These are phyloP conservation scores for Magnolia officinalis DNA, from an alignment of 164 flowering plant species.

Conservation along the genomic window DNA sequence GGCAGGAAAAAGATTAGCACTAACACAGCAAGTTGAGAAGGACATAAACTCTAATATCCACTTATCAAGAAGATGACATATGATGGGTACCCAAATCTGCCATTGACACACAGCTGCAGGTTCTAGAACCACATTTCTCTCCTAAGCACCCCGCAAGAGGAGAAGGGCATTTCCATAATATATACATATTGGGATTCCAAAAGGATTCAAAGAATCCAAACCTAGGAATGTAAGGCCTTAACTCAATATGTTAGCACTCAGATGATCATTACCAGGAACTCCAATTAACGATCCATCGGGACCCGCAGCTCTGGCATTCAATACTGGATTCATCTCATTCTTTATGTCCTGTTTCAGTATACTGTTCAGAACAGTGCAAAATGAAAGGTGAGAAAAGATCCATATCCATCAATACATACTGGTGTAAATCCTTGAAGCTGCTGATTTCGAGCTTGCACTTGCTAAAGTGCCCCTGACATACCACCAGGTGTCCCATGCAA, in stretches of 20 bases:
- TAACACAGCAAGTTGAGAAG: neutral
- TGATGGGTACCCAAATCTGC: neutral
- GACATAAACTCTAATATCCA: neutral
- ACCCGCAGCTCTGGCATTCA: constrained; percentile 62
- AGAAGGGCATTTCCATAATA: neutral
- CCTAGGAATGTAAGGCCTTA: neutral
- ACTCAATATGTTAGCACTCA: neutral
- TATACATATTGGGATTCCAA: neutral
- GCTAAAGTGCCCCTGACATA: constrained; percentile 65
- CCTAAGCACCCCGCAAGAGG: neutral
- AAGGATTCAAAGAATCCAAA: neutral
- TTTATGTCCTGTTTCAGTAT: constrained; percentile 54
- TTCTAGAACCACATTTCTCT: neutral
- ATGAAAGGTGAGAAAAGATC: neutral
- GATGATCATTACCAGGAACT: constrained; percentile 53
- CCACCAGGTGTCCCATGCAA: constrained; percentile 85
- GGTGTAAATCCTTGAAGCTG: constrained; percentile 72
- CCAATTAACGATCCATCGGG: constrained; percentile 76
- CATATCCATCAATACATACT: constrained; percentile 22
- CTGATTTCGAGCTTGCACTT: constrained; percentile 84
- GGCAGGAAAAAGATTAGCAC: neutral
- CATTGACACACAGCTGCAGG: neutral
- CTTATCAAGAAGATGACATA: neutral
- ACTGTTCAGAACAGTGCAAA: constrained; percentile 7
- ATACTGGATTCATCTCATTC: constrained; percentile 57